Conservation (phyloP, 352 stramenopile genomes). For the Pythium guiyangense region DNA sequence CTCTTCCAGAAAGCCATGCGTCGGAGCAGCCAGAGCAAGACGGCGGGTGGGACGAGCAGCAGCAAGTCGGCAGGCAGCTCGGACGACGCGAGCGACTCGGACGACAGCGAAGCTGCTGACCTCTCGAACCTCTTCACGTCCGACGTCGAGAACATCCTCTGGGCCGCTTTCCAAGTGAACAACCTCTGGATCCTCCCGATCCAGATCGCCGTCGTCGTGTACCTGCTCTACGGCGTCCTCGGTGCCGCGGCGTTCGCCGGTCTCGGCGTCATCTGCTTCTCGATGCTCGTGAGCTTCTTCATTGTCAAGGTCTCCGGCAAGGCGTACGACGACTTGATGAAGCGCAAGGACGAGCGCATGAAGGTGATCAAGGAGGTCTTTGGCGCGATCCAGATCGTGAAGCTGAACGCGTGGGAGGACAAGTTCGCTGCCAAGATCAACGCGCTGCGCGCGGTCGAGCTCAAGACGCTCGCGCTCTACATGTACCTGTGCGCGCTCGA, state of each 20-base stretch:
- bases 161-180: constrained; percentile 37
- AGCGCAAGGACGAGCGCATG: constrained; percentile 83
- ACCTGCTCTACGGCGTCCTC: constrained; percentile 33
- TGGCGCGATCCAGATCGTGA: constrained; percentile 88
- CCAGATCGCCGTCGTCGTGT: constrained; percentile 27
- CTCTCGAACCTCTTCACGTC: constrained; percentile 37
- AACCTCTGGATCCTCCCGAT: constrained; percentile 33
- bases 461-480: too few relatives aligned
- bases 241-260: too few relatives aligned
- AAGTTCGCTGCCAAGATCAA: too few relatives aligned
- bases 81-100: constrained; percentile 3
- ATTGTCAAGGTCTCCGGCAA: constrained; percentile 41
- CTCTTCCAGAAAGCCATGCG: constrained; percentile 37
- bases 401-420: too few relatives aligned
- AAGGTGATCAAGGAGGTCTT: constrained; percentile 91
- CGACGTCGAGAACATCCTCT: constrained; percentile 26
- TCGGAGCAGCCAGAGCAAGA: constrained; percentile 10
- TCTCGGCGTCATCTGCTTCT: constrained; percentile 9
- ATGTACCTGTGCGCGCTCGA: too few relatives aligned
- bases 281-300: constrained; percentile 39
- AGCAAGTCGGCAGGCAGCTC: too few relatives aligned
- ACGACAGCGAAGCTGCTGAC: too few relatives aligned
- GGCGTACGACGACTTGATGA: constrained; percentile 75
- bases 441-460: too few relatives aligned
- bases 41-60: too few relatives aligned